Base-by-base conservation (phyloP, 768 basidiomycete genomes). In the Leucosporidium yakuticum region DNA sequence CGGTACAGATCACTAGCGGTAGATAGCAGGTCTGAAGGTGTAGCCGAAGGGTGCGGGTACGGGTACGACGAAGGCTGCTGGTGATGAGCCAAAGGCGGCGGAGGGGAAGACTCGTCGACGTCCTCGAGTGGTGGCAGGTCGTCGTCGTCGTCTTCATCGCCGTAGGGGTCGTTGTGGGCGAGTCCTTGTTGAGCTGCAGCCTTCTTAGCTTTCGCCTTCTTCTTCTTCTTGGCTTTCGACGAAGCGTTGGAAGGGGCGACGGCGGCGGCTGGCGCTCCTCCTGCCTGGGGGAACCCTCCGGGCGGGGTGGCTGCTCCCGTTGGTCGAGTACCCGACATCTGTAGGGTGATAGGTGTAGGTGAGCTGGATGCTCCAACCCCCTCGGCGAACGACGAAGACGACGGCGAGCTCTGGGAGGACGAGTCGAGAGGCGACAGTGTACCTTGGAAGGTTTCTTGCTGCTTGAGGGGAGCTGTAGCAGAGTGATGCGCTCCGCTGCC, bases 1-100 rank as follows among this genome's bases (percentile, higher is more conserved):
- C 83, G 81, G 73, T 85, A 85, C 50, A 87, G 78, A 75, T 88
- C 86, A 76, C 84, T 83, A 51, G 84, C 85, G 44, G 85, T 84
- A 57, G 83, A 83, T 51, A 86, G 77, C 44, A 87, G 80, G 76
- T 87, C 87, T 47, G 83, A 83, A 69, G 86, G 85, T 20, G 85
- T 79, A 59, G 80, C 67, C 2, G 65, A 48, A 17, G 70, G 61
- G 58, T 68, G 67, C 8, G 53, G 53, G 62, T 66, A 55, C 32
- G 55, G 21, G 64, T 63, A 56, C n/a, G 39, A 55, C 25, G 34
- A 49, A 4, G 34, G 4, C 19, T 32, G 50, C 4, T 47, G 34
- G 6, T 27, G 15, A 11, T 15, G n/a, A n/a, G 31, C 19, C 23
- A 23, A 7, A 21, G 56, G 56, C 8, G 23, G 36, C 20, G 56